Conservation (phyloP, 495 filamentous ascomycete genomes). For the Penicillium waksmanii region DNA sequence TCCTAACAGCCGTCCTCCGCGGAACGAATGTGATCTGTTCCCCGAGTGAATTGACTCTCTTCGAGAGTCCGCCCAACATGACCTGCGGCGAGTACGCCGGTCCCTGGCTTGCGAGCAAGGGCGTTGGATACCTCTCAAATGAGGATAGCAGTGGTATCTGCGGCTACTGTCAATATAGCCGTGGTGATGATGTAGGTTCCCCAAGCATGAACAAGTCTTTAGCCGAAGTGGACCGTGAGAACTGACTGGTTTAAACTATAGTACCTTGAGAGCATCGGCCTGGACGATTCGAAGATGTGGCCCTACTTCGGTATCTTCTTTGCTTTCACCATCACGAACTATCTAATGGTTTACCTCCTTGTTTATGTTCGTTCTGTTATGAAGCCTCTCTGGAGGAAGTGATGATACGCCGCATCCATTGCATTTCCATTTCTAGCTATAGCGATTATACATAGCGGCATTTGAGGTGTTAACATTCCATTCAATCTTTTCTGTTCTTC, state of each 20-base stretch:
- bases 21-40: constrained; percentile 62
- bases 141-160: constrained; percentile 44
- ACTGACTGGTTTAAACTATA: constrained; percentile 32
- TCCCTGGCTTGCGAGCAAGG: constrained; percentile 62
- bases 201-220: not conserved
- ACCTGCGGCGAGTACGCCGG: constrained; percentile 74
- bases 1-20: constrained; percentile 73
- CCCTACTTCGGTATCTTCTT: constrained; percentile 74
- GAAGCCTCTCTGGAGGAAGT: constrained; percentile 42
- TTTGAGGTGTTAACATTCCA: not conserved
- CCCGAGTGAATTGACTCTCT: constrained; percentile 61
- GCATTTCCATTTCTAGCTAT: not conserved
- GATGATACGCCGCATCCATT: not conserved
- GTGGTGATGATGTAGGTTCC: constrained; percentile 55
- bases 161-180: constrained; percentile 62
- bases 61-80: constrained; percentile 61
- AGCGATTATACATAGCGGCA: not conserved
- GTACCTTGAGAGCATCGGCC: constrained; percentile 66
- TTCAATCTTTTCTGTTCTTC: not conserved
- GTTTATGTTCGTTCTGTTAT: constrained; percentile 44
- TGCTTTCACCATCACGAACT: constrained; percentile 71
- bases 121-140: constrained; percentile 67
- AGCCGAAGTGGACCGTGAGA: not conserved
- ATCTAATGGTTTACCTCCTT: constrained; percentile 64
- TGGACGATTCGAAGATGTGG: constrained; percentile 65